phyloP scores from a whole-genome alignment of 768 basidiomycete species.

The Xanthoconium purpureum region DNA sequence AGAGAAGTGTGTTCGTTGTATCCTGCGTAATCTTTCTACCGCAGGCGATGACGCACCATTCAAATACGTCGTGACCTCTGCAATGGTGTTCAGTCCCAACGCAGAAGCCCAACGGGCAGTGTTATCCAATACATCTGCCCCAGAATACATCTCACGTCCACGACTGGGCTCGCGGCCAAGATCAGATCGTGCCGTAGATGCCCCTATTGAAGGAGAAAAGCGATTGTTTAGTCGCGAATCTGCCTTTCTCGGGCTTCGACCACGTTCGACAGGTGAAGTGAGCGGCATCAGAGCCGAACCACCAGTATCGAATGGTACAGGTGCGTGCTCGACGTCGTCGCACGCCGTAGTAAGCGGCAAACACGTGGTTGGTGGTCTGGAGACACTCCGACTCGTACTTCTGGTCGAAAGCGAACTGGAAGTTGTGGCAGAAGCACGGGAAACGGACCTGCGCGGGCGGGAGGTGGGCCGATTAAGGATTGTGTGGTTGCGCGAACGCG shows the following conservation, averaged over 20 bases:
- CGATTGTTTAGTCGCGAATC: constrained; percentile 10
- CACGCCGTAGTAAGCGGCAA: constrained; percentile 27
- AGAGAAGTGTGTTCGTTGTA: constrained; percentile 7
- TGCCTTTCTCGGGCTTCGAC: constrained; percentile 25
- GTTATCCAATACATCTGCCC: constrained; percentile 23
- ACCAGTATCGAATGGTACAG: constrained; percentile 29
- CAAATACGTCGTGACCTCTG: constrained; percentile 19
- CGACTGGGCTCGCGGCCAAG: constrained; percentile 18
- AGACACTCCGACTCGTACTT: constrained; percentile 40
- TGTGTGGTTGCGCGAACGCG: constrained; percentile 28
- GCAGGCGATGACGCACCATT: constrained; percentile 16
- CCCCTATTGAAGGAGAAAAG: constrained; percentile 21
- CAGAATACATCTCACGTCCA: constrained; percentile 18
- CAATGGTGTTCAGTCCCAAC: constrained; percentile 19
- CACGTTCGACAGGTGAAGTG: constrained; percentile 25
- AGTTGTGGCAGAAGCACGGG: constrained; percentile 43
- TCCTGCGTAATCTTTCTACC: constrained; percentile 19
- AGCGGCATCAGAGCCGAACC: constrained; percentile 20
- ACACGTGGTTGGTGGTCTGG: constrained; percentile 33
- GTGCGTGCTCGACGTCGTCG: constrained; percentile 23
- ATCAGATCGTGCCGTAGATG: constrained; percentile 27
- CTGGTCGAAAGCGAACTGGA: constrained; percentile 39
- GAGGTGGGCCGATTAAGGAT: constrained; percentile 21
- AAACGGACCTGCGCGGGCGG: constrained; percentile 44
- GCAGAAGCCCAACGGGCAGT: constrained; percentile 31